These are phyloP conservation scores for Pseudohalonectria lignicola DNA, from an alignment of 2,329 filamentous ascomycete species.

Conservation along the genomic window DNA sequence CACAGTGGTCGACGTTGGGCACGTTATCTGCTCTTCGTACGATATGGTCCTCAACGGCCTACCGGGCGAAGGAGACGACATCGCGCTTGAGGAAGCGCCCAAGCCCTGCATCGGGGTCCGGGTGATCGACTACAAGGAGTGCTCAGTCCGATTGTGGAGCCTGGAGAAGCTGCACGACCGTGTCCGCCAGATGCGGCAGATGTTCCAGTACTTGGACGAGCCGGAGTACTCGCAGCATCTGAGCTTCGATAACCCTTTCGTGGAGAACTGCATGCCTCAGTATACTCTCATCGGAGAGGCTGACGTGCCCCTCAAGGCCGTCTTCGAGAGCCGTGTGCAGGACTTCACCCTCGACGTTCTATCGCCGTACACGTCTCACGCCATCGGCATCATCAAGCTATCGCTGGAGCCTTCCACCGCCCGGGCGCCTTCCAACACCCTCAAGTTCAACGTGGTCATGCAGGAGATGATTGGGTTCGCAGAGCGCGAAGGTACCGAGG, in stretches of 20 bases:
- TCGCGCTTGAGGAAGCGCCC: conserved; percentile 64
- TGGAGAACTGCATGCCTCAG: conserved; percentile 80
- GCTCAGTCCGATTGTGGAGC: conserved; percentile 86
- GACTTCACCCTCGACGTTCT: conserved; percentile 86
- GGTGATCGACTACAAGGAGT: conserved; percentile 81
- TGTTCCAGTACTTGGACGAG: conserved; percentile 92
- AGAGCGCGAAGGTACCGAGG: conserved; percentile 87
- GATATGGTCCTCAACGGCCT: conserved; percentile 92
- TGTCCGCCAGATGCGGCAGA: conserved; percentile 85
- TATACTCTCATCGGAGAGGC: conserved; percentile 90
- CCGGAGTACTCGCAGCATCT: conserved; percentile 93
- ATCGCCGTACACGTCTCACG: conserved; percentile 84
- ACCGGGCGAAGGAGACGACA: conserved; percentile 72
- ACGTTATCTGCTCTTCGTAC: conserved; percentile 85
- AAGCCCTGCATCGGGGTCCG: conserved; percentile 89
- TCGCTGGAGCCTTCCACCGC: conserved; percentile 90
- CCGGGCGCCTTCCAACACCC: conserved; percentile 77
- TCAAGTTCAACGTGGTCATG: conserved; percentile 99
- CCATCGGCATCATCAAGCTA: conserved; percentile 81
- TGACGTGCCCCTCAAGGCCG: conserved; percentile 82
- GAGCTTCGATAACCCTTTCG: conserved; percentile 84
- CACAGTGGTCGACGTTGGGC: conserved; percentile 77
- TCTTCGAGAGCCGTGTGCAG: conserved; percentile 90
- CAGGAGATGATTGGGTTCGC: conserved; percentile 91
- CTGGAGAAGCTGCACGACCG: conserved; percentile 82